phyloP scores from a whole-genome alignment of 2,329 filamentous ascomycete species.

The Chaetomiaceae sp. region DNA sequence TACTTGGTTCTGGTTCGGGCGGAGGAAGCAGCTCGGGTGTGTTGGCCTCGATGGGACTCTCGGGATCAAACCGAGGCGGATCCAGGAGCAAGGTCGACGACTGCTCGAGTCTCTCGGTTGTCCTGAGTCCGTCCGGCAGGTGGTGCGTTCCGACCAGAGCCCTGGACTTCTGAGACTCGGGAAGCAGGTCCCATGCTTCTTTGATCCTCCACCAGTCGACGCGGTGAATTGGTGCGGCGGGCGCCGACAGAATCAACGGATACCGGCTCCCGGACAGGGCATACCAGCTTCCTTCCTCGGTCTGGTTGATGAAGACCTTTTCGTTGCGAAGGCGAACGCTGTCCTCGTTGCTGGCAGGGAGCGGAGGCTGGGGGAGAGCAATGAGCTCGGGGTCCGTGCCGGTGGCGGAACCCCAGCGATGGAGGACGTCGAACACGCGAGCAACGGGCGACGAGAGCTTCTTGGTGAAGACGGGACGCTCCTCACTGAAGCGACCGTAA shows the following conservation, averaged over 20 bases:
- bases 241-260: slow-evolving; percentile 72
- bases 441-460: slow-evolving; percentile 74
- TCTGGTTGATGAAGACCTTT: slow-evolving; percentile 82
- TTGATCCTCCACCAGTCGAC: slow-evolving; percentile 46
- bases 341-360: slow-evolving; percentile 51
- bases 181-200: slow-evolving; percentile 33
- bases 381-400: slow-evolving; percentile 72
- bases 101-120: not conserved
- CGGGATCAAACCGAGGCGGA: slow-evolving; percentile 5
- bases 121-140: slow-evolving; percentile 42
- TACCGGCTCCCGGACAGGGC: slow-evolving; percentile 84
- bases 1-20: slow-evolving; percentile 34
- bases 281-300: slow-evolving; percentile 85
- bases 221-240: slow-evolving; percentile 41
- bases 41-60: not conserved
- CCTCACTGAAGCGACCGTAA: slow-evolving; percentile 50
- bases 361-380: slow-evolving; percentile 77
- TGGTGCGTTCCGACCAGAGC: slow-evolving; percentile 69
- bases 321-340: slow-evolving; percentile 51
- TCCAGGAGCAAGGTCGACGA: slow-evolving; percentile 9
- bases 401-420: slow-evolving; percentile 59
- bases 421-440: slow-evolving; percentile 82
- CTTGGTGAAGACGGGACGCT: slow-evolving; percentile 59
- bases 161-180: slow-evolving; percentile 50
- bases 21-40: slow-evolving; percentile 22